phyloP scores from a whole-genome alignment of 208 protist genomes.

The Leishmania tropica region DNA sequence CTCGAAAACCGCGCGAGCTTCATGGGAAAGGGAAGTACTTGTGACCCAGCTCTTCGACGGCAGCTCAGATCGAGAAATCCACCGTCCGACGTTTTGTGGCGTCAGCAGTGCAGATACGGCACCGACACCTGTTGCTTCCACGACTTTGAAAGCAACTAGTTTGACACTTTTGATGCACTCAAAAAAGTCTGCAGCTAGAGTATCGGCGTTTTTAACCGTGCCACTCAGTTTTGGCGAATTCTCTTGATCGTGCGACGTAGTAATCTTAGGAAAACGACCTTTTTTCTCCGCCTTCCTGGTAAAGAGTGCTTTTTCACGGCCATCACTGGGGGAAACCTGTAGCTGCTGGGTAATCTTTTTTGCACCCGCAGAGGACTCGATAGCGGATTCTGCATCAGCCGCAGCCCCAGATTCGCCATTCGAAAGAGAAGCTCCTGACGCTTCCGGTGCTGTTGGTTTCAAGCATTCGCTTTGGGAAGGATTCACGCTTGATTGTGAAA shows the following conservation, averaged over 20 bases:
- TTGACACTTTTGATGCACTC: neutral
- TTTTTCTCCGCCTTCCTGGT: neutral
- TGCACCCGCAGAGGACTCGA: neutral
- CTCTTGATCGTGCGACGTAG: neutral
- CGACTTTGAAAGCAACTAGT: constrained; percentile 13
- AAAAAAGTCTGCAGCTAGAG: neutral
- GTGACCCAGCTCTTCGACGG: constrained; percentile 32
- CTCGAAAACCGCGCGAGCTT: constrained; percentile 13
- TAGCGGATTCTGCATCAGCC: neutral
- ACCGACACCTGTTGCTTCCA: constrained; percentile 24
- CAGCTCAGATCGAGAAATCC: constrained; percentile 8
- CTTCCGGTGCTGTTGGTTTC: neutral
- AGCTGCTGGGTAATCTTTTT: neutral
- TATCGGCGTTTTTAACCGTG: neutral
- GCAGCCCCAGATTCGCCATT: neutral
- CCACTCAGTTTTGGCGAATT: neutral
- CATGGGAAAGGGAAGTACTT: neutral
- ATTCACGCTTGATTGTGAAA: neutral
- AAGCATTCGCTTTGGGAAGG: neutral
- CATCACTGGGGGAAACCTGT: neutral
- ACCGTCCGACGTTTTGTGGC: neutral
- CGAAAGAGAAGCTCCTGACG: neutral
- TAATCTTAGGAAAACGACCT: neutral
- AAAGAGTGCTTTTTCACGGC: neutral
- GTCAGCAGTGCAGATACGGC: constrained; percentile 8